Evolutionary conservation across 257 asterid species (phyloP).

Genomic region (Solanum chilense): DNA sequence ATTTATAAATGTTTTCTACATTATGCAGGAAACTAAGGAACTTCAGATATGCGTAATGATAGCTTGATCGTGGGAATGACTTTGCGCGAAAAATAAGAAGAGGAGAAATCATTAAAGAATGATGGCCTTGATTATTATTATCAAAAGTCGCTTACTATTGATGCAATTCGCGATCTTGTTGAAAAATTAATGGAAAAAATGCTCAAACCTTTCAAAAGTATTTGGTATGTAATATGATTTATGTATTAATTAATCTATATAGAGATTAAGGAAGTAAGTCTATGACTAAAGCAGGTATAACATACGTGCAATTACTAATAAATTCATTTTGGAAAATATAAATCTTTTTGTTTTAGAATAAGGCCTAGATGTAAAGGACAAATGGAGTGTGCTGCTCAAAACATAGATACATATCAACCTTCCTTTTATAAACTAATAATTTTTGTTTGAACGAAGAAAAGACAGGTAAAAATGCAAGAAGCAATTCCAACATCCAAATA

Average conservation of each 20-base stretch:
- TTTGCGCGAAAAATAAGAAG: background rate
- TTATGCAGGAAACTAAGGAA: conserved; percentile 8
- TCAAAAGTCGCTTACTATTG: conserved; percentile 19
- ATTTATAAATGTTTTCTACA: background rate
- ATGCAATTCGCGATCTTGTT: background rate
- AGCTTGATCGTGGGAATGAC: conserved; percentile 34
- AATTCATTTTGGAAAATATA: background rate
- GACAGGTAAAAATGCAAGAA: too few species aligned
- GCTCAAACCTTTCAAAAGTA: background rate
- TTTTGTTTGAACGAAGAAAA: too few species aligned
- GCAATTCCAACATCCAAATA: too few species aligned
- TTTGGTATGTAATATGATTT: background rate
- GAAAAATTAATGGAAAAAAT: background rate
- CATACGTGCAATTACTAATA: background rate
- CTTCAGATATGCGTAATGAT: conserved; percentile 33
- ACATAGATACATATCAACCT: too few species aligned
- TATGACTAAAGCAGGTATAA: background rate
- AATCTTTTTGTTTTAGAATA: background rate
- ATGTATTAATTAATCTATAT: background rate
- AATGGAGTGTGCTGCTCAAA: too few species aligned
- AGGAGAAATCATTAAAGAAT: conserved; percentile 23
- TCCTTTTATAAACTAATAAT: too few species aligned
- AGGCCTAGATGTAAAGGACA: too few species aligned
- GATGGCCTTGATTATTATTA: conserved; percentile 33
- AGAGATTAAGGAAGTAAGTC: background rate